A percentile compares a stretch with the other conserved stretches of the same genome.
These are phyloP conservation scores for Aspergillus ustus DNA, from an alignment of 2,329 filamentous ascomycete species.

Conservation along the genomic window DNA sequence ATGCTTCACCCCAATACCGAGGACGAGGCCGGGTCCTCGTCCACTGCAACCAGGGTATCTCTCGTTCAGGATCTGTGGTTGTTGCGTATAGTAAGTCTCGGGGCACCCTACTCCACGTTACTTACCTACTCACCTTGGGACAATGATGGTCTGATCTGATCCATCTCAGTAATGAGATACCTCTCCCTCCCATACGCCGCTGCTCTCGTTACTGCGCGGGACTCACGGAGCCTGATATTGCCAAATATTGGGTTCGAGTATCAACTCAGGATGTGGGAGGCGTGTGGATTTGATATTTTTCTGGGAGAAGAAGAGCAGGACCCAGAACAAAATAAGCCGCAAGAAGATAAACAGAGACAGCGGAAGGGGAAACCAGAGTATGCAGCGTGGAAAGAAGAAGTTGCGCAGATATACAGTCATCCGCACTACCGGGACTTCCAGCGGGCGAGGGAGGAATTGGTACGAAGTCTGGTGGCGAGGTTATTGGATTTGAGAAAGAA, in stretches of 20 bases:
- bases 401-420: not conserved
- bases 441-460: not conserved
- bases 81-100: constrained; percentile 11
- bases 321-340: not conserved
- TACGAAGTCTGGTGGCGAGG: not conserved
- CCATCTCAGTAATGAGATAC: constrained; percentile 3
- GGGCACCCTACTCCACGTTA: not conserved
- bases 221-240: not conserved
- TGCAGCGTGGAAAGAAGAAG: not conserved
- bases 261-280: constrained; percentile 9
- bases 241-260: constrained; percentile 15
- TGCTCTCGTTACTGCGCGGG: not conserved
- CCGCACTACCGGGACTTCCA: not conserved
- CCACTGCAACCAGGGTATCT: constrained; percentile 11
- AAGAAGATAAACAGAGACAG: not conserved
- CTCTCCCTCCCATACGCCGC: not conserved
- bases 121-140: not conserved
- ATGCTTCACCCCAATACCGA: not conserved
- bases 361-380: not conserved
- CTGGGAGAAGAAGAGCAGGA: not conserved
- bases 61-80: constrained; percentile 10
- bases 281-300: not conserved
- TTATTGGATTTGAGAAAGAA: not conserved
- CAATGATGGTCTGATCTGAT: not conserved
- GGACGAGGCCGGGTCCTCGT: constrained; percentile 7